Percentiles rank a stretch among this genome's conserved stretches.
These are phyloP conservation scores for Aspergillus leporis DNA, from an alignment of 495 filamentous ascomycete genomes.

Conservation along the genomic window DNA sequence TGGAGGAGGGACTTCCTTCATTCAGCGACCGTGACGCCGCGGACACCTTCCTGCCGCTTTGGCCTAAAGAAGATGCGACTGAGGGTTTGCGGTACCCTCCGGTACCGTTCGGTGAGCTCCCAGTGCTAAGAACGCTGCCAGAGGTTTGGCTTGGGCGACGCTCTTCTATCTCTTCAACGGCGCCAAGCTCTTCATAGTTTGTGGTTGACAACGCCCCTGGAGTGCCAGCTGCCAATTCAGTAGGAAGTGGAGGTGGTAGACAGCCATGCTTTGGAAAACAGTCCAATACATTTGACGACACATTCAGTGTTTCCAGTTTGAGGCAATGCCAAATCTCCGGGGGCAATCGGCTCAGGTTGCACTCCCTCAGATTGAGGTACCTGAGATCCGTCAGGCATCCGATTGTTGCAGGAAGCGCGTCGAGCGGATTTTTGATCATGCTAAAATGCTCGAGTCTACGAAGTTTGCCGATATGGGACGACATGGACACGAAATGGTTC, in stretches of 20 bases:
- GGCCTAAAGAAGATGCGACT: constrained; percentile 73
- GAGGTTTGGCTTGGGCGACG: constrained; percentile 86
- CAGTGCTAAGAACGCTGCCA: constrained; percentile 69
- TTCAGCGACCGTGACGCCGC: constrained; percentile 67
- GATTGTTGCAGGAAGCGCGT: constrained; percentile 78
- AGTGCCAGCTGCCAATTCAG: constrained; percentile 44
- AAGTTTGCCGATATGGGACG: constrained; percentile 79
- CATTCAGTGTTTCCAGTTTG: constrained; percentile 87
- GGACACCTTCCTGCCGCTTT: constrained; percentile 77
- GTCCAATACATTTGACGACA: constrained; percentile 89
- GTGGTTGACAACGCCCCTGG: constrained; percentile 57
- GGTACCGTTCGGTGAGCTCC: constrained; percentile 61
- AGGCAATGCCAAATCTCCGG: constrained; percentile 91
- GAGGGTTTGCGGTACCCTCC: constrained; percentile 73
- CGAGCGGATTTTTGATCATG: constrained; percentile 85
- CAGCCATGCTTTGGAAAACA: constrained; percentile 83
- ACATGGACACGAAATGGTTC: constrained; percentile 91
- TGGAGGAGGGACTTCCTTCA: constrained; percentile 59
- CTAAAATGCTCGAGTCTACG: constrained; percentile 86
- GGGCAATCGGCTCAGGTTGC: constrained; percentile 85
- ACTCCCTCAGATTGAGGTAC: constrained; percentile 84
- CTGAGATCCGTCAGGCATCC: constrained; percentile 81
- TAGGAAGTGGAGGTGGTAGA: constrained; percentile 57
- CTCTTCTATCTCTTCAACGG: constrained; percentile 60
- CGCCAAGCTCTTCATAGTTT: constrained; percentile 74